These are phyloP conservation scores for Dactylellina drechsleri DNA, from an alignment of 2,329 filamentous ascomycete species.

Conservation along the genomic window DNA sequence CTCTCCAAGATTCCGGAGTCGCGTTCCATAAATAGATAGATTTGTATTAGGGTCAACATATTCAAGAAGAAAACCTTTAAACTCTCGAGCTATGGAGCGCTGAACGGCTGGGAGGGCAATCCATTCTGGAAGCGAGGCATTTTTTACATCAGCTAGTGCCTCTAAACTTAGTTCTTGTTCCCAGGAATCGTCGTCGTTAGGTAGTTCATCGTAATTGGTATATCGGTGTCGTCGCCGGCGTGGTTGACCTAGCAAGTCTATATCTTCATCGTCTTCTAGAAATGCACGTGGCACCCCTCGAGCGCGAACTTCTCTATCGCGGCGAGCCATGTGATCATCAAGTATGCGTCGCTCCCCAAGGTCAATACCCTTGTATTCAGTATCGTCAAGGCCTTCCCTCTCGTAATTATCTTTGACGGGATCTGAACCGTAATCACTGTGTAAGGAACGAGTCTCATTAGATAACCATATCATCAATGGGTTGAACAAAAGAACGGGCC, in stretches of 20 bases:
- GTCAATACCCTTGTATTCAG: slow-evolving; percentile 76
- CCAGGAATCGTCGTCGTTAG: slow-evolving; percentile 86
- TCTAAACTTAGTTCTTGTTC: slow-evolving; percentile 92
- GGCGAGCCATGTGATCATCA: slow-evolving; percentile 76
- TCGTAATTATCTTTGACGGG: slow-evolving; percentile 78
- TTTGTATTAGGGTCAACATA: slow-evolving; percentile 89
- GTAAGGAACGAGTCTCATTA: slow-evolving; percentile 59
- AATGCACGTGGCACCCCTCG: slow-evolving; percentile 77
- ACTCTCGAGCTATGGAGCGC: slow-evolving; percentile 92
- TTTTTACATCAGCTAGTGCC: slow-evolving; percentile 90
- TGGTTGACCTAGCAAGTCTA: slow-evolving; percentile 86
- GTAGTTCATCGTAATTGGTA: slow-evolving; percentile 76
- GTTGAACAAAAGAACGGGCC: too few relatives aligned
- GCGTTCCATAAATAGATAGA: slow-evolving; percentile 87
- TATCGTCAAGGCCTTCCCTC: slow-evolving; percentile 77
- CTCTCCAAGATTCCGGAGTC: slow-evolving; percentile 94
- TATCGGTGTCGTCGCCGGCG: slow-evolving; percentile 87
- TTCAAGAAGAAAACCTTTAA: slow-evolving; percentile 96
- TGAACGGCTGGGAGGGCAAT: slow-evolving; percentile 89
- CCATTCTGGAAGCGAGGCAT: slow-evolving; percentile 93
- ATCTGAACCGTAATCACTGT: slow-evolving; percentile 74
- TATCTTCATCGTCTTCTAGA: slow-evolving; percentile 84
- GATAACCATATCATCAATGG: not conserved
- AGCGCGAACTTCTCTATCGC: slow-evolving; percentile 77
- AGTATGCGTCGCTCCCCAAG: slow-evolving; percentile 74